Evolutionary conservation across 2,329 filamentous ascomycete species (phyloP).

Genomic region (Juglanconis sp.): DNA sequence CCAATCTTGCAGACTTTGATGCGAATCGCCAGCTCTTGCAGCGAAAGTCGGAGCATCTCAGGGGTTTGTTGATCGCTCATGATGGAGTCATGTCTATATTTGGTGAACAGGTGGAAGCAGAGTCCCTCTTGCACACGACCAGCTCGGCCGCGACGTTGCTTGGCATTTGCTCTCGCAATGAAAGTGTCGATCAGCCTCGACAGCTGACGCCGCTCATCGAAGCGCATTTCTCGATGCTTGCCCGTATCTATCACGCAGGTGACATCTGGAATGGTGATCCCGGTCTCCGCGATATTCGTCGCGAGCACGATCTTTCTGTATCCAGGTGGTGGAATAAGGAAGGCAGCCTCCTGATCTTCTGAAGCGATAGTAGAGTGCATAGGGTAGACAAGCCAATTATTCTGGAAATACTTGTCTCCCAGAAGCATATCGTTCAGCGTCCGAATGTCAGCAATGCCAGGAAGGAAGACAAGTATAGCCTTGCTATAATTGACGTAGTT

Average conservation of each 20-base stretch:
- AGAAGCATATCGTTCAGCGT: conserved; percentile 81
- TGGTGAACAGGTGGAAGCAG: conserved; percentile 95
- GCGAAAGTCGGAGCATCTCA: conserved; percentile 88
- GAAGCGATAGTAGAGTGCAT: conserved; percentile 93
- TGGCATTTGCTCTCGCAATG: conserved; percentile 92
- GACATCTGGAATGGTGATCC: conserved; percentile 96
- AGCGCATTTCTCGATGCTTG: conserved; percentile 96
- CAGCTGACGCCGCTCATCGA: conserved; percentile 87
- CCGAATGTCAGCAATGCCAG: conserved; percentile 89
- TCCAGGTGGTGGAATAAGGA: conserved; percentile 77
- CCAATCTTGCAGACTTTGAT: conserved; percentile 98
- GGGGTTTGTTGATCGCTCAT: conserved; percentile 94
- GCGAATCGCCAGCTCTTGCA: conserved; percentile 91
- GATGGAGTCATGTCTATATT: conserved; percentile 76
- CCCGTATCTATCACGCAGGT: conserved; percentile 96
- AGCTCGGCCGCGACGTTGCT: conserved; percentile 88
- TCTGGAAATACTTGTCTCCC: conserved; percentile 71
- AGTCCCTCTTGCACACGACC: conserved; percentile 93
- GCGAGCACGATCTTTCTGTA: conserved; percentile 90
- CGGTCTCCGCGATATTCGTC: conserved; percentile 97
- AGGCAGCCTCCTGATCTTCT: conserved; percentile 93
- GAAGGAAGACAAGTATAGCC: conserved; percentile 90
- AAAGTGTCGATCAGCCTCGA: conserved; percentile 91
- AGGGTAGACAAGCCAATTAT: conserved; percentile 81
- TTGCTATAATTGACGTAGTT: conserved; percentile 72